Evolutionary conservation across 306 rosid genomes (phyloP).

Genomic region (Inga oerstediana): DNA sequence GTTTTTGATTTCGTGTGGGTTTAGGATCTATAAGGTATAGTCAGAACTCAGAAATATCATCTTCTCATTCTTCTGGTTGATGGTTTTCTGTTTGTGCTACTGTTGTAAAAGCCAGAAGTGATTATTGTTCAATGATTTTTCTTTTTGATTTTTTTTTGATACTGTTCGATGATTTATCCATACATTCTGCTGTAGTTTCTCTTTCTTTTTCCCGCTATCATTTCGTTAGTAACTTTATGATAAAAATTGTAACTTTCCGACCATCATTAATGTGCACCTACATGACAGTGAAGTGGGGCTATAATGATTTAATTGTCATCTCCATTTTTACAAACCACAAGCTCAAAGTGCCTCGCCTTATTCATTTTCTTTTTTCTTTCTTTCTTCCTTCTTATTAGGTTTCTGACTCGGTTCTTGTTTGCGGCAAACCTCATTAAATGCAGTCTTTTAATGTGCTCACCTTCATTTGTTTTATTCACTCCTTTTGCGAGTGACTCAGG

Average conservation of each 20-base stretch:
- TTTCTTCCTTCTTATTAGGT: neutral
- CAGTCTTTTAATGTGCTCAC: constrained; percentile 41
- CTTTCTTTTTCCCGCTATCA: neutral
- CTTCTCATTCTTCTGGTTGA: constrained; percentile 27
- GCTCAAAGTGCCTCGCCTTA: constrained; percentile 16
- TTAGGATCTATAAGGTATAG: constrained; percentile 31
- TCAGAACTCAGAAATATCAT: constrained; percentile 13
- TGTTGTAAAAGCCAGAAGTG: constrained; percentile 31
- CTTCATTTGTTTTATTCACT: constrained; percentile 53
- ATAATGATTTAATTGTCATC: constrained; percentile 34
- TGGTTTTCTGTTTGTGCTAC: constrained; percentile 20
- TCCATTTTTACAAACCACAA: constrained; percentile 37
- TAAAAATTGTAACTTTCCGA: constrained; percentile 29
- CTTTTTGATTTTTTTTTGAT: neutral
- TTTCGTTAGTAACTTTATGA: constrained; percentile 31
- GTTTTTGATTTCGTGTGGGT: neutral
- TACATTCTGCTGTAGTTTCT: constrained; percentile 13
- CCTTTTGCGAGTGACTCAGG: constrained; percentile 37
- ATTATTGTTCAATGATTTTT: constrained; percentile 42
- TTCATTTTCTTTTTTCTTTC: neutral
- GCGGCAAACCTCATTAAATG: constrained; percentile 50
- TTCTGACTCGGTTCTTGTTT: constrained; percentile 6
- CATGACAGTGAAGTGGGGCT: constrained; percentile 61
- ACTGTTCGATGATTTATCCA: constrained; percentile 39
- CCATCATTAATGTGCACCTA: constrained; percentile 59